Evolutionary conservation across 2,329 filamentous ascomycete species (phyloP).

Genomic region (Akanthomyces muscarius): DNA sequence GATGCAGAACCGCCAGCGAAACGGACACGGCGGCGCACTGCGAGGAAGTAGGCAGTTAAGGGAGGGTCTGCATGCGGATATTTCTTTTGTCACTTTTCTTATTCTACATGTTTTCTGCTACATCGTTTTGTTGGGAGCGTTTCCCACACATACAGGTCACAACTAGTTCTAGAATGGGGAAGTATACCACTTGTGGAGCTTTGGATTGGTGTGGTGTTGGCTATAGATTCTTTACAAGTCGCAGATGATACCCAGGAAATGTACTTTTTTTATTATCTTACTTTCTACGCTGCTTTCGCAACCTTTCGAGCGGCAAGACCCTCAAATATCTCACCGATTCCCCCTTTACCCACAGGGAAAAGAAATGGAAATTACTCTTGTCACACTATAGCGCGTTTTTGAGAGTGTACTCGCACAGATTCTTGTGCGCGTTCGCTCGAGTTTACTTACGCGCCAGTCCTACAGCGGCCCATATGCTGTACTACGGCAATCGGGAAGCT

Average conservation of each 20-base stretch:
- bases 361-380: no score
- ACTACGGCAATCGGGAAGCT: no score
- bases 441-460: no score
- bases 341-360: no score
- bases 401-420: no score
- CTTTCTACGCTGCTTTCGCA: neutral
- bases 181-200: neutral
- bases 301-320: neutral
- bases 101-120: neutral
- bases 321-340: neutral
- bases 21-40: neutral
- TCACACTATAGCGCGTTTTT: no score
- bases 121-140: neutral
- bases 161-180: neutral
- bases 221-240: neutral
- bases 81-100: neutral
- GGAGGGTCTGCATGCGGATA: no score
- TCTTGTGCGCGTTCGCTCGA: no score
- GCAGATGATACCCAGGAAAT: neutral
- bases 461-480: no score
- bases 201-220: neutral
- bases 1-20: constrained; percentile 2
- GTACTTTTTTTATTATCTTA: neutral
- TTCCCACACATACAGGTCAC: neutral
- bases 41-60: neutral